A percentile compares a stretch with the other conserved stretches of the same genome.
phyloP scores from a whole-genome alignment of 768 basidiomycete species.

The Tricholoma hemisulphureum region DNA sequence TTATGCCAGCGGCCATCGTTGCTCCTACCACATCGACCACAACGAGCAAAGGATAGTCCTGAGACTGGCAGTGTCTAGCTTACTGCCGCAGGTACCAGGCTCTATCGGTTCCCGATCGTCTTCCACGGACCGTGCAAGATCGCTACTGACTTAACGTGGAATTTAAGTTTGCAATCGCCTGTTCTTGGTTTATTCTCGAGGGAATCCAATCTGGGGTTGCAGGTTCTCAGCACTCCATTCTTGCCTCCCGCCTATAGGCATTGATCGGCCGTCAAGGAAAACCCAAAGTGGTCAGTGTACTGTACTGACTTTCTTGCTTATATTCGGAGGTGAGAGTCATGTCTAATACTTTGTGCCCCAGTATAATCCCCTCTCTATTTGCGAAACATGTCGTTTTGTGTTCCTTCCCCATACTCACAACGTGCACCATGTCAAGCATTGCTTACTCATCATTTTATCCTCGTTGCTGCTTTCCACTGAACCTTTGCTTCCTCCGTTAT shows the following conservation, averaged over 20 bases:
- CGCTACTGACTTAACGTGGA: constrained; percentile 7
- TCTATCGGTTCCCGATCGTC: constrained; percentile 14
- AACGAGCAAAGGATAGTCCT: background rate
- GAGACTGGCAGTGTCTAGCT: constrained; percentile 12
- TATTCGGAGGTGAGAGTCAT: background rate
- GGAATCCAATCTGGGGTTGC: constrained; percentile 19
- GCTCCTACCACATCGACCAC: constrained; percentile 1
- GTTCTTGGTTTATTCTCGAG: constrained; percentile 12
- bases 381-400: background rate
- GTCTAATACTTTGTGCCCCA: background rate
- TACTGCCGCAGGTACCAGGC: constrained; percentile 12
- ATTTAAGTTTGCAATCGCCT: constrained; percentile 3
- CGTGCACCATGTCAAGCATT: constrained; percentile 28
- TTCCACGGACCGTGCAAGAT: constrained; percentile 12
- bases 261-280: constrained; percentile 5
- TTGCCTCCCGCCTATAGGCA: constrained; percentile 20
- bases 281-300: background rate
- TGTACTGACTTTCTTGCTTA: background rate
- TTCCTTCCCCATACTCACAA: background rate
- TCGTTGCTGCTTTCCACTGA: constrained; percentile 27
- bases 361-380: background rate
- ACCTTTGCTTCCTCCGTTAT: constrained; percentile 26
- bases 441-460: constrained; percentile 36
- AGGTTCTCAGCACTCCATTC: constrained; percentile 20
- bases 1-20: background rate